Conservation (phyloP, 2,329 filamentous ascomycete species). For the Boeremia lycopersici region DNA sequence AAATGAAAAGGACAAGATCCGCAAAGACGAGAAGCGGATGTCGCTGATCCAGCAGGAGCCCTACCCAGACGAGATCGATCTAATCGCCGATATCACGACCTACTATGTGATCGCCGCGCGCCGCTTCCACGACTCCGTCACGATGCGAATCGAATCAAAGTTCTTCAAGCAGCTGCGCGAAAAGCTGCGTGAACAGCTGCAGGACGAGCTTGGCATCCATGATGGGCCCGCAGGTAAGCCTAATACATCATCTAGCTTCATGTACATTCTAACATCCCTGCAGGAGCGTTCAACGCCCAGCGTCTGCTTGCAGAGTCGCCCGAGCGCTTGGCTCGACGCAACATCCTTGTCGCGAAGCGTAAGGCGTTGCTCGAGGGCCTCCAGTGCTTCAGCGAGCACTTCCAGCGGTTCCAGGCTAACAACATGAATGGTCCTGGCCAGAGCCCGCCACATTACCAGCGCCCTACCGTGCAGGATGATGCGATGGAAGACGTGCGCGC, state of each 20-base stretch:
- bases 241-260: background rate
- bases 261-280: background rate
- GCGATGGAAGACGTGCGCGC: no score
- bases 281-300: constrained; percentile 14
- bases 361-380: constrained; percentile 37
- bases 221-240: constrained; percentile 29
- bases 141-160: constrained; percentile 47
- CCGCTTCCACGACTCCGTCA: constrained; percentile 65
- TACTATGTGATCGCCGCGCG: constrained; percentile 72
- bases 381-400: constrained; percentile 18
- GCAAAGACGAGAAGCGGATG: constrained; percentile 29
- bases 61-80: constrained; percentile 65
- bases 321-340: constrained; percentile 33
- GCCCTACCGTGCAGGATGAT: no score
- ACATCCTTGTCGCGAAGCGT: constrained; percentile 31
- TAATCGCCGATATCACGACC: constrained; percentile 67
- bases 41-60: constrained; percentile 60
- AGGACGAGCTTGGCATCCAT: constrained; percentile 27
- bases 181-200: constrained; percentile 33
- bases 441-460: no score
- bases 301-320: constrained; percentile 45
- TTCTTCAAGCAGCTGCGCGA: constrained; percentile 37
- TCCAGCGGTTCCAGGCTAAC: constrained; percentile 7
- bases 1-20: constrained; percentile 37
- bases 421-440: background rate